Evolutionary conservation across 129 eudicot species (phyloP), one percentile per base, ranked within the genome.

Genomic region (Oenanthe sinensis): DNA sequence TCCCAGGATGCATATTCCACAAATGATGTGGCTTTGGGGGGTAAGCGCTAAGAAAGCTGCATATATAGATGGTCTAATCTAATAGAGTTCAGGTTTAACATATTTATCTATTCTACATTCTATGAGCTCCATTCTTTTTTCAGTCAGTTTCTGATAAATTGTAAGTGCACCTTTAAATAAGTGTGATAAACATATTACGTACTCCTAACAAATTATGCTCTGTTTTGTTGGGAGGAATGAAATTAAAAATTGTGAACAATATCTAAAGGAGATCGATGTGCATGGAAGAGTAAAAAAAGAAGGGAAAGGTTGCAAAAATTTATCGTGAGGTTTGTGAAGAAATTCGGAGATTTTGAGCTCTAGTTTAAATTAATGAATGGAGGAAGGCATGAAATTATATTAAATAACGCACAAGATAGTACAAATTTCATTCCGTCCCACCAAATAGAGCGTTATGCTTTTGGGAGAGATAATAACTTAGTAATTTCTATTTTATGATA

Each of bases 11-110:
- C 87, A 75, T 81, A 88, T 75, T 81, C 87, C 84, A 69, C 87
- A 26, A 86, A 81, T 79, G 88, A 81, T 42, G 72, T 77, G 55
- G 81, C 65, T 81, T 84, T 80, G 81, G 92, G 83, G 92, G 97
- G 97, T 60, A 60, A 60, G 68, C 88, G 88, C 93, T 78, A 76
- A 74, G 74, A 78, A 67, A 65, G 71, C n/a, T 70, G 42, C 77
- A 70, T 22, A 28, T 67, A 6, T 14, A 78, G 28, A 71, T 67
- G 39, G 72, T 30, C 47, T 71, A 49, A 20, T 30, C 47, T 71
- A 49, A 20, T 71, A 12, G 17, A 71, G 72, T 67, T 14, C 72
- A 33, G 39, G 40, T 67, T 30, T 26, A 67, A 67, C 72, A 30
- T 30, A 67, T 12, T 67, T 1, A 12, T 67, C 37, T 67, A 7